A percentile compares a stretch with the other conserved stretches of the same genome.
Conservation (phyloP, 2,329 filamentous ascomycete species). For the Fusarium sp. region DNA sequence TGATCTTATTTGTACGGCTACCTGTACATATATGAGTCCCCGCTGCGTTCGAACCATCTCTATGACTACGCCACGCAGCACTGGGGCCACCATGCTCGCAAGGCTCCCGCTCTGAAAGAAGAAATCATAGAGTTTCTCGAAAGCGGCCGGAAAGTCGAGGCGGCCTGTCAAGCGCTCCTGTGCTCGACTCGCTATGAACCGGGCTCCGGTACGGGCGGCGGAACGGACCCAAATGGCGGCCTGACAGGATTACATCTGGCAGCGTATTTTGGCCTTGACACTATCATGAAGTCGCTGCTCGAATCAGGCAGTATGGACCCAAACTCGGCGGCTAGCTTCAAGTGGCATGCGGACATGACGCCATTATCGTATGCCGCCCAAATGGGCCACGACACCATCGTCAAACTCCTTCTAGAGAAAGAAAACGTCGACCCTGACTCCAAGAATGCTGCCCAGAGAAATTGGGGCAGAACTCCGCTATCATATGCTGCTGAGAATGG, state of each 20-base stretch:
- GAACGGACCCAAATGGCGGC: too few species aligned
- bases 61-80: constrained; percentile 17
- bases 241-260: constrained; percentile 4
- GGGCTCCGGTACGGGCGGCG: too few species aligned
- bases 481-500: background rate
- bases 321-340: background rate
- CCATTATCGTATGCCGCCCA: background rate
- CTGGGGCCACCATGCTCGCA: constrained; percentile 23
- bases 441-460: background rate
- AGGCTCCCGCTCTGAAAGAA: background rate
- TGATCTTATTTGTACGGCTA: too few species aligned
- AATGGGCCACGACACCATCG: background rate
- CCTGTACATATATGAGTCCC: too few species aligned
- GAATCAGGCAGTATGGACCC: background rate
- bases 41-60: background rate
- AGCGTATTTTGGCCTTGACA: constrained; percentile 1
- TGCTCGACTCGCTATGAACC: background rate
- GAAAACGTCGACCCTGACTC: background rate
- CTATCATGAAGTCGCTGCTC: background rate
- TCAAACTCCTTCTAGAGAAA: background rate
- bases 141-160: background rate
- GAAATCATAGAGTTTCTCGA: background rate
- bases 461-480: background rate
- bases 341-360: background rate
- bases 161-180: background rate